Conservation (phyloP, 768 basidiomycete species). For the Sistotremastrum niveocremeum region DNA sequence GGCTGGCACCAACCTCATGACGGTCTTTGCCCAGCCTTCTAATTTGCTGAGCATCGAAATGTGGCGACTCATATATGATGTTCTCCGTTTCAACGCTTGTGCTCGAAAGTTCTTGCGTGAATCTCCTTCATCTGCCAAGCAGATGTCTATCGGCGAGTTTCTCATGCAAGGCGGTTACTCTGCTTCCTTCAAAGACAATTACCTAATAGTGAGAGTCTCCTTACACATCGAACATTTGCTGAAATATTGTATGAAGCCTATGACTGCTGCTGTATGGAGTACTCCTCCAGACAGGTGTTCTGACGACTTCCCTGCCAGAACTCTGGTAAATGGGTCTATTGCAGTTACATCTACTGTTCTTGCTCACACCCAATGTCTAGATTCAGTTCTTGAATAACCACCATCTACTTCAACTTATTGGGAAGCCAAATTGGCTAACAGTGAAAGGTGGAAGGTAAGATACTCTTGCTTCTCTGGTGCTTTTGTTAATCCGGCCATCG, state of each 20-base stretch:
- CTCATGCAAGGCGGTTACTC: constrained; percentile 53
- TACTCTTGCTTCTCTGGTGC: background rate
- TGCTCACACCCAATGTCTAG: constrained; percentile 14
- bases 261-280: constrained; percentile 75
- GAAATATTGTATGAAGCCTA: constrained; percentile 31
- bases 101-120: constrained; percentile 33
- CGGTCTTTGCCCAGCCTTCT: constrained; percentile 53
- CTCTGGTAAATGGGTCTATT: constrained; percentile 28
- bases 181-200: constrained; percentile 54
- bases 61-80: constrained; percentile 63
- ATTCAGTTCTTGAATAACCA: constrained; percentile 66
- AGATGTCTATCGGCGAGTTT: constrained; percentile 39
- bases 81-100: constrained; percentile 61
- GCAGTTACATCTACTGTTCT: background rate
- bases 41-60: constrained; percentile 50
- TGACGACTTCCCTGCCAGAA: constrained; percentile 56
- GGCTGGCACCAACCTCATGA: constrained; percentile 50
- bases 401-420: constrained; percentile 55
- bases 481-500: background rate
- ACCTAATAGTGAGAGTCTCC: constrained; percentile 45
- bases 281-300: constrained; percentile 59
- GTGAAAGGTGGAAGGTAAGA: constrained; percentile 57
- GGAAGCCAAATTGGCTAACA: constrained; percentile 62
- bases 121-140: constrained; percentile 13
- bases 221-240: background rate